Percentiles rank a stretch among this genome's conserved stretches.
Conservation (phyloP, 768 basidiomycete species). For the Lanmaoa pseudosensibilis region DNA sequence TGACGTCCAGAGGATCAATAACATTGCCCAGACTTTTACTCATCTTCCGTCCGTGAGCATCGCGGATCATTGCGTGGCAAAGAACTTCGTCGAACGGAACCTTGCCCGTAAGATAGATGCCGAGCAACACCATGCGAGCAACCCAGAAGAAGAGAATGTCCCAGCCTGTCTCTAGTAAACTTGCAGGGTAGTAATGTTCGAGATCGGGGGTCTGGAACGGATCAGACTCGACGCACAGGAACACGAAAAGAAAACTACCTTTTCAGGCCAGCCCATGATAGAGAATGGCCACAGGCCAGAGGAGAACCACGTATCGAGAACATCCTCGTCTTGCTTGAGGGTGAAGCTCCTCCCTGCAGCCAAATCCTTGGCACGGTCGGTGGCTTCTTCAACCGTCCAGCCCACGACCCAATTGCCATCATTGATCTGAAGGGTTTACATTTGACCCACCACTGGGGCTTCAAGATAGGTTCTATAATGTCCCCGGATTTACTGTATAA, state of each 20-base stretch:
- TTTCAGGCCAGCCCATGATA: slow-evolving; percentile 96
- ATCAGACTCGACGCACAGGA: not conserved
- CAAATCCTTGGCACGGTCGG: slow-evolving; percentile 65
- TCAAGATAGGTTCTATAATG: slow-evolving; percentile 90
- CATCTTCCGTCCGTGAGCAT: slow-evolving; percentile 99
- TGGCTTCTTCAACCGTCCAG: slow-evolving; percentile 73
- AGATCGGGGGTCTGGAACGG: slow-evolving; percentile 70
- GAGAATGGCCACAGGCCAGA: slow-evolving; percentile 98
- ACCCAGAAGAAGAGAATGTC: slow-evolving; percentile 99
- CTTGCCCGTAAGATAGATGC: slow-evolving; percentile 81
- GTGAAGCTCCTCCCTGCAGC: slow-evolving; percentile 68
- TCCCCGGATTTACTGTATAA: slow-evolving; percentile 86
- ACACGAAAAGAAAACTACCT: slow-evolving; percentile 44
- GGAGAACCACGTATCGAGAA: slow-evolving; percentile 99
- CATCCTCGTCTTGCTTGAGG: slow-evolving; percentile 93
- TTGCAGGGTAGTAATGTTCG: slow-evolving; percentile 80
- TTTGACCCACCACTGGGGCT: slow-evolving; percentile 99
- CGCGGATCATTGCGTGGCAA: slow-evolving; percentile 98
- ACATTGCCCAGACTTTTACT: slow-evolving; percentile 97
- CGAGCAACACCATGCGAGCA: slow-evolving; percentile 95
- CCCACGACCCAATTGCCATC: slow-evolving; percentile 94
- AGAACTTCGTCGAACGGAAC: slow-evolving; percentile 95
- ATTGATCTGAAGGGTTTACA: slow-evolving; percentile 70
- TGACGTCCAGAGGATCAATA: slow-evolving; percentile 94
- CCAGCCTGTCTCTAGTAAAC: slow-evolving; percentile 97